Base-by-base conservation (phyloP, 495 filamentous ascomycete species). In the Aspergillus avenaceus region DNA sequence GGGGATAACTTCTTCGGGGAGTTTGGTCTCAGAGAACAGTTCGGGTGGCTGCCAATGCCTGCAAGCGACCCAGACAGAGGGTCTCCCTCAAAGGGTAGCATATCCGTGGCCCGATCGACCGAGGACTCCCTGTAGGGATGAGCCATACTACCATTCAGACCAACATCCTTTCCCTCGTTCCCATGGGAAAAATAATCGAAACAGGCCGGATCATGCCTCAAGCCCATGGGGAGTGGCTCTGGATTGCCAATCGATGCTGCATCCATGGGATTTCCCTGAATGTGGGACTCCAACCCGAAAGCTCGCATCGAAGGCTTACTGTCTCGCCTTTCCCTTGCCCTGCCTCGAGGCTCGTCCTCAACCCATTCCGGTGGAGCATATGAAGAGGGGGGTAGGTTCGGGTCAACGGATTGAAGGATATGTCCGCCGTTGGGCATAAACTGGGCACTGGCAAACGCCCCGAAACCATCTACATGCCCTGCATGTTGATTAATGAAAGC, bases 31-130 rank as follows among this genome's bases (percentile, higher is more conserved):
- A 61, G 23, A 14, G 61, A 53, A 25, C 36, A 59, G 13, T 47
- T 47, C 11, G 59, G 46, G 44, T 61, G 49, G 6, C 54, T 44
- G 28, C 59, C 65, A 38, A 59, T 48, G 24, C 56, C 65, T 19
- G 40, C 54, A 23, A 66, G 52, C 16, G 62, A 56, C 28, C 49
- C 52, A 14, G 58, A 38, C 37, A 53, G 34, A 41, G 21, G 9
- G 26, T 23, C 19, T 3, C 21, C 19, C 36, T 58, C 21, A 38
- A 52, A 47, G 12, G 44, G 47, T 8, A 52, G 24, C 11, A 54
- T 16, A 5, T 53, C 50, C 18, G 26, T 21, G 22, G 36, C 29
- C 4, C 45, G 22, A 32, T 46, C 50, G 0, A 34, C 44, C 0
- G 55, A 41, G 7, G 50, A 24, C 16, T 47, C 43, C 19, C 50